Base-by-base conservation (phyloP, 371 early-diverging fungal species). In the Rhizopus microsporus region DNA sequence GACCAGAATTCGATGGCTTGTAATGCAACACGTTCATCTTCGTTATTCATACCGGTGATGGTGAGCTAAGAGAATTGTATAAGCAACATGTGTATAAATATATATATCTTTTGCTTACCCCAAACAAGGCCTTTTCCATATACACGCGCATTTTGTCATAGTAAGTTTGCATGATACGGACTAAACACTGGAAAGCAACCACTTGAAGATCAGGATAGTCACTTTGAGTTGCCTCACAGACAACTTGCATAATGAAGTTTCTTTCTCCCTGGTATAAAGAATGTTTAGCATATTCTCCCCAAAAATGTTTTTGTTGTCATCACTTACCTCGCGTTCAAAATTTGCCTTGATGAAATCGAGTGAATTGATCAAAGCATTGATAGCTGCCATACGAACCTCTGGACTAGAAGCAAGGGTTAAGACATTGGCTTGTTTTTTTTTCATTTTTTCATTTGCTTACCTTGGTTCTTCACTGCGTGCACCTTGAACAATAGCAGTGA, bases 1-100 rank as follows among this genome's bases (percentile, higher is more conserved):
- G 96, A 94, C 99, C 99, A 98, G 71, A 98, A 98, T 80, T 98
- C 99, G 55, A 98, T 88, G 42, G 98, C 97, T 72, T 98, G 98
- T 56, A 95, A 74, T 5, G 91, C 95, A 39, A 98, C 92, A 16
- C 86, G 86, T 42, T 92, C 90, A 50, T 91, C 87, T 12, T 60
- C 59, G 56, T 80, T 78, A 60, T 88, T 88, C 96, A 98, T 96
- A 16, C 95, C 96, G 57, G 81, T 72, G 31, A 96, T 81, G 17
- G 97, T 96, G 32, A 98, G 81, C 87, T 88, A 69, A 23, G 51
- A 29, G 23, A 38, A 30, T 50, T 42, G 23, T 12, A 9, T 37
- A 12, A 60, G 40, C 6, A 7, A 17, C 8, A 1, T 23, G 23
- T 23, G 23, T 23, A 23, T 23, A 23, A 23, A 23, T 23, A 23